phyloP scores from a whole-genome alignment of 1,139 yeast species.

The Saccharomyces hybrid region DNA sequence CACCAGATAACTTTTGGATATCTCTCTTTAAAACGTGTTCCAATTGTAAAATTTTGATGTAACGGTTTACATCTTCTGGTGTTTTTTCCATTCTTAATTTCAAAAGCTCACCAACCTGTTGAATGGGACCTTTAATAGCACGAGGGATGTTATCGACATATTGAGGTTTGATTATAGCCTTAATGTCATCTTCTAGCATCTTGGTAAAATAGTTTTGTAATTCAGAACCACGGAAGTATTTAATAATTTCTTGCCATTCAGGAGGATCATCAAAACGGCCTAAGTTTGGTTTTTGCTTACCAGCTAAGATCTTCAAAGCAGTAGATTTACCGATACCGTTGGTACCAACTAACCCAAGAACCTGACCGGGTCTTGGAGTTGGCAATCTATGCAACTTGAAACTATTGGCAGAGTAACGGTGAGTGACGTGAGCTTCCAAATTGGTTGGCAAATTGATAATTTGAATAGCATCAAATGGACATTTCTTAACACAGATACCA shows the following conservation, averaged over 20 bases:
- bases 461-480: slow-evolving; percentile 95
- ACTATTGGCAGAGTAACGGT: slow-evolving; percentile 94
- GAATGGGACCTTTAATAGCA: slow-evolving; percentile 86
- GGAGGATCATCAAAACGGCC: slow-evolving; percentile 95
- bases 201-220: slow-evolving; percentile 93
- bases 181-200: slow-evolving; percentile 84
- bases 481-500: slow-evolving; percentile 97
- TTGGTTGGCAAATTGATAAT: slow-evolving; percentile 95
- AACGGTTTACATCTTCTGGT: slow-evolving; percentile 49
- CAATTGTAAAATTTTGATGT: slow-evolving; percentile 65
- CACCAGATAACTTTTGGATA: slow-evolving; percentile 86
- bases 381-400: slow-evolving; percentile 95
- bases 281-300: slow-evolving; percentile 93
- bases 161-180: slow-evolving; percentile 95
- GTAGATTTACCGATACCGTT: slow-evolving; percentile 99
- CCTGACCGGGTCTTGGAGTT: slow-evolving; percentile 98
- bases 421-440: slow-evolving; percentile 85
- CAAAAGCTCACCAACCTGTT: slow-evolving; percentile 78
- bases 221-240: slow-evolving; percentile 91
- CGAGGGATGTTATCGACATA: slow-evolving; percentile 95
- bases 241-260: slow-evolving; percentile 90
- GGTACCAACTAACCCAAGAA: slow-evolving; percentile 92
- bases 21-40: slow-evolving; percentile 72
- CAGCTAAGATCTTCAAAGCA: slow-evolving; percentile 96
- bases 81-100: slow-evolving; percentile 64